These are phyloP conservation scores for Trichosporon faecale DNA, from an alignment of 1,284 basidiomycete species.

Conservation along the genomic window DNA sequence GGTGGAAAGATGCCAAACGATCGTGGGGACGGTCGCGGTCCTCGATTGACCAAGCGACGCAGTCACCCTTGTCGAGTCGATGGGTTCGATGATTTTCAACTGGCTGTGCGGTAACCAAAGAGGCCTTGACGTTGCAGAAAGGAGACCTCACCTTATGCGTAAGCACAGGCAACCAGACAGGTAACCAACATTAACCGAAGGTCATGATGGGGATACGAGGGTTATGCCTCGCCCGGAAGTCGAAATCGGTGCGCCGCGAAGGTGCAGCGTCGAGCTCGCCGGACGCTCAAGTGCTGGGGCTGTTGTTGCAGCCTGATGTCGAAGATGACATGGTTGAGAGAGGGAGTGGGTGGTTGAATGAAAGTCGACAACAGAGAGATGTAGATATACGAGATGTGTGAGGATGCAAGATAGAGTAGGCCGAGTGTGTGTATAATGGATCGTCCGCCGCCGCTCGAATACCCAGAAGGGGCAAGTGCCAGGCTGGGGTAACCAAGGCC, in stretches of 20 bases:
- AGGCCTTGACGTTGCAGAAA: constrained; percentile 1
- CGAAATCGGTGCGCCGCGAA: not conserved
- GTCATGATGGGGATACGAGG: constrained; percentile 9
- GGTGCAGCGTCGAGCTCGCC: not conserved
- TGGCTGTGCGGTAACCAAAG: constrained; percentile 10
- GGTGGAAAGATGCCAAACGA: not conserved
- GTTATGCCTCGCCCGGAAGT: not conserved
- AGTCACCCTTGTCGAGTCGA: not conserved
- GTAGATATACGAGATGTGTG: constrained; percentile 2
- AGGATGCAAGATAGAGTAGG: constrained; percentile 1
- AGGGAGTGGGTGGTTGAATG: not conserved
- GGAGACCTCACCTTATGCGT: constrained; percentile 8
- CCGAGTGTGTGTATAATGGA: not conserved
- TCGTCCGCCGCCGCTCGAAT: not conserved
- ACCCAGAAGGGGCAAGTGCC: not conserved
- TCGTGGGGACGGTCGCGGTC: not conserved
- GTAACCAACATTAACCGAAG: constrained; percentile 11
- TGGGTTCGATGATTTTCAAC: constrained; percentile 6
- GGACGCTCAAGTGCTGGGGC: constrained; percentile 5
- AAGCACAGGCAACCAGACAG: constrained; percentile 7
- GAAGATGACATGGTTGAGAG: not conserved
- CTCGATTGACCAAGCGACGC: not conserved
- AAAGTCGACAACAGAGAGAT: not conserved
- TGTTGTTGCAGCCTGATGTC: constrained; percentile 4
- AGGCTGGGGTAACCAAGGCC: constrained; percentile 1